Base-by-base conservation (phyloP, 306 rosid genomes). In the Lotus japonicus region DNA sequence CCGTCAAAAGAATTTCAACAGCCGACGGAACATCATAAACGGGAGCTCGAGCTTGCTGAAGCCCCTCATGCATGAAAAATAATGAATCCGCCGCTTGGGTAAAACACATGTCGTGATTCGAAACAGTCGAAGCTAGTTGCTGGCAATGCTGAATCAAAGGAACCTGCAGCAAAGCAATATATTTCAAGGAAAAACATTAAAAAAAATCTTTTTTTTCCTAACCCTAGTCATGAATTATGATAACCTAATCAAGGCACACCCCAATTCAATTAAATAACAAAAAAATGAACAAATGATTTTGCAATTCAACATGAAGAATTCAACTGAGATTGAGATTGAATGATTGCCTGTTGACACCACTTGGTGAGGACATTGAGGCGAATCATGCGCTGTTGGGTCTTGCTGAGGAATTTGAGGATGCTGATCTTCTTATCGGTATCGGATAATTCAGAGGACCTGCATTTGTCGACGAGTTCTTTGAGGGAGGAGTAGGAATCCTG, bases 41-140 rank as follows among this genome's bases (percentile, higher is more conserved):
- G 6, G 99, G 99, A 38, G 99, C 99, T 59, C 99, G 90, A 12
- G 99, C 97, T 80, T 88, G 99, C 64, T 95, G 99, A 63, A 95
- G 89, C 75, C 96, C 99, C 79, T 95, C 99, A 26, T 95, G 99
- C 99, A 95, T 95, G 77, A 95, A 95, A 81, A 90, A 95, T 83
- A 95, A 72, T 0, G 99, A 95, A 83, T 95, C 99, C 11, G 99
- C 97, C 11, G 99, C 84, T 80, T 95, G 99, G 38, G 99, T 85
- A 81, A 95, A 95, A 81, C 99, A 90, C 33, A 88, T 81, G 60
- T 95, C 99, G 38, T 95, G 99, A 79, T 86, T 95, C 4, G 97
- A 95, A 57, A 95, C 80, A 7, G 99, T 95, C 11, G 99, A 95
- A 42, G 84, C 72, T 56, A 95, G 91, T 60, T 88, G 95, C 81